Evolutionary conservation across 441 rosid species (phyloP).

Genomic region (Gossypium schwendimanii): DNA sequence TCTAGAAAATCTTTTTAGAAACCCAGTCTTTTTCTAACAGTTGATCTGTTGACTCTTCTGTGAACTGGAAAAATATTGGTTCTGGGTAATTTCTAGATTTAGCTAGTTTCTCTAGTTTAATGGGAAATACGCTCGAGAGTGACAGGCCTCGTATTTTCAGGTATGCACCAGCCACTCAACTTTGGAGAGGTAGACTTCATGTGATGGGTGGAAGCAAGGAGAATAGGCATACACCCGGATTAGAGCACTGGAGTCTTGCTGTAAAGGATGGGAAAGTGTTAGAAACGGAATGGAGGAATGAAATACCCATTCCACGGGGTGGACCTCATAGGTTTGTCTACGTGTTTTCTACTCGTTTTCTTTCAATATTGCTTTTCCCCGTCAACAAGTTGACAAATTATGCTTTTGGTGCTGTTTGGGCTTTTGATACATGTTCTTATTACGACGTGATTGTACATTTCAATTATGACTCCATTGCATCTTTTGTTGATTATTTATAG

Average conservation of each 20-base stretch:
- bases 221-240: conserved; percentile 71
- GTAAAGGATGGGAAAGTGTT: conserved; percentile 73
- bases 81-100: neutral
- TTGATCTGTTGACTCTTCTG: neutral
- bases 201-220: conserved; percentile 99
- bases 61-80: neutral
- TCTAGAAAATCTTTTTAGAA: neutral
- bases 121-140: neutral
- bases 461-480: conserved; percentile 1
- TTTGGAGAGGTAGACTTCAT: conserved; percentile 95
- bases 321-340: conserved; percentile 72
- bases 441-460: neutral
- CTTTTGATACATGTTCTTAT: neutral
- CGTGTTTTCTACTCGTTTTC: neutral
- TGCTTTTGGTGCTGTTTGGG: neutral
- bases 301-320: conserved; percentile 79
- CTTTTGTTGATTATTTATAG: neutral
- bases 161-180: conserved; percentile 92
- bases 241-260: conserved; percentile 91
- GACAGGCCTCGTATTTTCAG: conserved; percentile 25
- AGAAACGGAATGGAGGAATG: conserved; percentile 77
- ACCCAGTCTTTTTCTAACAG: neutral
- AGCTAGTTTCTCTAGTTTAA: neutral
- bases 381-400: neutral
- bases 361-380: neutral